Percentiles rank a stretch among this genome's conserved stretches.
These are phyloP conservation scores for Metschnikowia chrysomelidarum DNA, from an alignment of 805 yeast species.

Conservation along the genomic window DNA sequence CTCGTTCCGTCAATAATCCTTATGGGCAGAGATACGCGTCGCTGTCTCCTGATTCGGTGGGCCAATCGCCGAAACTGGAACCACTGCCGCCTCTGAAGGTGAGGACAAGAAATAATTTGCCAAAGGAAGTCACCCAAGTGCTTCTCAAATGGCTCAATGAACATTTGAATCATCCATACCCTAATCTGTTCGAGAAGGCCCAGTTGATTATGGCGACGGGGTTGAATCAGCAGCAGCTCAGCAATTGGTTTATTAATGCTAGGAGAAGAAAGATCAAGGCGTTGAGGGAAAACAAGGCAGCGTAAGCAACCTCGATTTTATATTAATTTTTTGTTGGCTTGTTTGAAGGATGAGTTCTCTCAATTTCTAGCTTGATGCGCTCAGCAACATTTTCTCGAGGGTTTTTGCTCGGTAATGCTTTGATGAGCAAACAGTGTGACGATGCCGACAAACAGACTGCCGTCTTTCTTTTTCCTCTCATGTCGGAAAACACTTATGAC, in stretches of 20 bases:
- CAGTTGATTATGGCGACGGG: slow-evolving; percentile 71
- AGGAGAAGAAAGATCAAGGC: slow-evolving; percentile 67
- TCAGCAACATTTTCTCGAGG: no score
- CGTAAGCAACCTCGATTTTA: no score
- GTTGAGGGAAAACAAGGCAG: slow-evolving; percentile 40
- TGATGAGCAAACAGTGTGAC: no score
- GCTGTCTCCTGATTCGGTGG: slow-evolving; percentile 9
- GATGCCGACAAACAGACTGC: no score
- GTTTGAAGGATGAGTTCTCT: no score
- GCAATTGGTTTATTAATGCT: slow-evolving; percentile 88
- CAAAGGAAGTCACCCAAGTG: slow-evolving; percentile 72
- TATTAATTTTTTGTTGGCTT: no score
- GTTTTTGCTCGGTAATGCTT: no score
- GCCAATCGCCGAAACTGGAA: slow-evolving; percentile 16
- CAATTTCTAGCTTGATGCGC: no score
- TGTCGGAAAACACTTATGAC: no score
- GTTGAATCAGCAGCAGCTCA: slow-evolving; percentile 73
- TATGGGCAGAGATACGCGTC: slow-evolving; percentile 5
- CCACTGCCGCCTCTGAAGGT: slow-evolving; percentile 12
- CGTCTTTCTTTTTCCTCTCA: no score
- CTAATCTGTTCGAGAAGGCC: slow-evolving; percentile 74
- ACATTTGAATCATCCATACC: slow-evolving; percentile 80
- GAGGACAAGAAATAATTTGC: slow-evolving; percentile 66
- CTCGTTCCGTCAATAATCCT: slow-evolving; percentile 1
- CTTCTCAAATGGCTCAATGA: slow-evolving; percentile 70